phyloP scores from a whole-genome alignment of 495 filamentous ascomycete genomes.

The Aspergillus campestris region DNA sequence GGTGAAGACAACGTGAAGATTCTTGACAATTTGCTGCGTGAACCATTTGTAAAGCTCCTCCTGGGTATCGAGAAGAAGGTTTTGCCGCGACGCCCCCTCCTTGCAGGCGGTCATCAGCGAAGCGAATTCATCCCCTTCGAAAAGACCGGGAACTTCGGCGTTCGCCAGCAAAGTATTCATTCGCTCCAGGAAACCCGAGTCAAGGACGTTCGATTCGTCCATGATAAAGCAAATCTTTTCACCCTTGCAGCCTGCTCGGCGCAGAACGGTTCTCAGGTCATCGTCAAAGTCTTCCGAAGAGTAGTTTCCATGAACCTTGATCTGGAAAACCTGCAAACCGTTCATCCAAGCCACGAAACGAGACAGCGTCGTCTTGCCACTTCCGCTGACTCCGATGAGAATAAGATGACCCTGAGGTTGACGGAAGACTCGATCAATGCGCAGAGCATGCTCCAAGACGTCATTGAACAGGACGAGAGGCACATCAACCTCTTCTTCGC shows the following conservation, averaged over 20 bases:
- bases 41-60: slow-evolving; percentile 99
- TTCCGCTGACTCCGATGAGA: slow-evolving; percentile 94
- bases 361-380: slow-evolving; percentile 95
- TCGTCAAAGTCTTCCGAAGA: slow-evolving; percentile 98
- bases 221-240: slow-evolving; percentile 99
- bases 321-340: slow-evolving; percentile 95
- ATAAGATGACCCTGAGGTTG: slow-evolving; percentile 98
- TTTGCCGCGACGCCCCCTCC: slow-evolving; percentile 94
- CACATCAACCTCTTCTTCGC: slow-evolving; percentile 98
- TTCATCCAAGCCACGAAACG: slow-evolving; percentile 99
- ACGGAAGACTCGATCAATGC: slow-evolving; percentile 96
- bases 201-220: slow-evolving; percentile 97
- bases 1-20: slow-evolving; percentile 96
- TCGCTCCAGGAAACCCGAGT: slow-evolving; percentile 95
- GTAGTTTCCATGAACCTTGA: slow-evolving; percentile 98
- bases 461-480: slow-evolving; percentile 97
- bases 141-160: slow-evolving; percentile 94
- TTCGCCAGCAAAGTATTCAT: slow-evolving; percentile 99
- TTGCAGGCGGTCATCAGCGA: slow-evolving; percentile 97
- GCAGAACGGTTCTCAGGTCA: slow-evolving; percentile 85
- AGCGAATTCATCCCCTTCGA: slow-evolving; percentile 94
- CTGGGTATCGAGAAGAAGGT: slow-evolving; percentile 86
- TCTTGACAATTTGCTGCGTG: slow-evolving; percentile 97
- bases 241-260: slow-evolving; percentile 90
- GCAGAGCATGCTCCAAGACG: slow-evolving; percentile 92